Conservation (phyloP, 371 early-diverging fungal species). For the Globomyces sp. region DNA sequence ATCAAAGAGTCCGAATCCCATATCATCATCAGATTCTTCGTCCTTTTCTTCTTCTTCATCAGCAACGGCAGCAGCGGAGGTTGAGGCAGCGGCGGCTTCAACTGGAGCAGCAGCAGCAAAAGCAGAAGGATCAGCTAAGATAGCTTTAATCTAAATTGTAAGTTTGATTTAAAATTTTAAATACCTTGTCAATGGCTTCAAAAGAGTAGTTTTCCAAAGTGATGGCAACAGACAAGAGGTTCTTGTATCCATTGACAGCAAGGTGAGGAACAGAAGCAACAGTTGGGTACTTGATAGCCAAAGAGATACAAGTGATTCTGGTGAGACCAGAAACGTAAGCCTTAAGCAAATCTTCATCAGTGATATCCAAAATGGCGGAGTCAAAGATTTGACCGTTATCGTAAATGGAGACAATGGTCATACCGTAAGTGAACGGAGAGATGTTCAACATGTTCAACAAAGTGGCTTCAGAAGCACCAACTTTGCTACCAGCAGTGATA, state of each 20-base stretch:
- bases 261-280: conserved; percentile 97
- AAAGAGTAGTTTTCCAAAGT: conserved; percentile 87
- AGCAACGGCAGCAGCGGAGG: conserved; percentile 7
- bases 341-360: conserved; percentile 77
- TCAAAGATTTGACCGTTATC: conserved; percentile 93
- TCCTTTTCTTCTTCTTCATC: conserved; percentile 24
- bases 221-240: conserved; percentile 86
- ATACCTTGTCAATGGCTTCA: conserved; percentile 85
- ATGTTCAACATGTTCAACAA: conserved; percentile 99
- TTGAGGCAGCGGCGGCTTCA: conserved; percentile 17
- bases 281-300: conserved; percentile 92
- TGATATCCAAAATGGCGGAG: conserved; percentile 91
- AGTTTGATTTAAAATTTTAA: conserved; percentile 15
- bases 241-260: conserved; percentile 96
- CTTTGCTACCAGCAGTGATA: conserved; percentile 88
- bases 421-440: conserved; percentile 99
- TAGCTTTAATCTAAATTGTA: conserved; percentile 74
- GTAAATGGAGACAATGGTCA: conserved; percentile 92
- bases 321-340: conserved; percentile 79
- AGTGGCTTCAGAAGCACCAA: conserved; percentile 99
- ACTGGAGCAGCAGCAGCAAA: conserved; percentile 58
- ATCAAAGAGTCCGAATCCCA: conserved; percentile 84
- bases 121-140: conserved; percentile 83
- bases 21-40: conserved; percentile 32
- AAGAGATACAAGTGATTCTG: conserved; percentile 91